Conservation (phyloP, 495 filamentous ascomycete genomes). For the Penicillium paradoxum region DNA sequence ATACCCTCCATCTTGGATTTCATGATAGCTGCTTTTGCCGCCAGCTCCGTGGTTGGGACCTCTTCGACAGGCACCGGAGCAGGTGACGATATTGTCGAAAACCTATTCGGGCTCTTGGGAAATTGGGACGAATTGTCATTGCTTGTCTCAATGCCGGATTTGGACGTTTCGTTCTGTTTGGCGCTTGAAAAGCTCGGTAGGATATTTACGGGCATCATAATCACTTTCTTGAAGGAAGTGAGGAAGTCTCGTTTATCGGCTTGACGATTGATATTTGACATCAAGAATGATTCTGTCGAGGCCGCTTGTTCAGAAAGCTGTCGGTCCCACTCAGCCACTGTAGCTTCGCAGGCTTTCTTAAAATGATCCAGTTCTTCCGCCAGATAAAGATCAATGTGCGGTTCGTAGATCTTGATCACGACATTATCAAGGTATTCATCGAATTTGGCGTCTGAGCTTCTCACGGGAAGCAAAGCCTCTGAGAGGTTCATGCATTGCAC, state of each 20-base stretch:
- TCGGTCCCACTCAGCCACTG: constrained; percentile 84
- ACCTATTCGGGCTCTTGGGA: constrained; percentile 48
- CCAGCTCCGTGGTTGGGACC: constrained; percentile 82
- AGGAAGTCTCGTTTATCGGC: constrained; percentile 95
- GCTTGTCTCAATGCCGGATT: constrained; percentile 30
- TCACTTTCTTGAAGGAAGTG: constrained; percentile 95
- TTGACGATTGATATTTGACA: constrained; percentile 90
- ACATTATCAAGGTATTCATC: constrained; percentile 52
- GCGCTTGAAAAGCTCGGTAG: constrained; percentile 61
- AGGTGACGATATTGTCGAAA: constrained; percentile 46
- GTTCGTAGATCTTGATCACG: constrained; percentile 73
- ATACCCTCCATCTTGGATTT: constrained; percentile 90
- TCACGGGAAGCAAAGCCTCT: constrained; percentile 59
- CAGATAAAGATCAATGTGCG: constrained; percentile 88
- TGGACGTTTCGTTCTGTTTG: constrained; percentile 36
- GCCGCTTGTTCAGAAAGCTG: constrained; percentile 88
- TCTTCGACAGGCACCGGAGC: constrained; percentile 50
- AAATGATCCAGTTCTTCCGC: constrained; percentile 89
- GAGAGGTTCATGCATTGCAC: constrained; percentile 76
- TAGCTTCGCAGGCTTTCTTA: constrained; percentile 62
- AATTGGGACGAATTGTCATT: constrained; percentile 26
- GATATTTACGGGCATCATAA: constrained; percentile 96
- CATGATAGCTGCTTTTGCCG: constrained; percentile 96
- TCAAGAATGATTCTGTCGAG: constrained; percentile 85
- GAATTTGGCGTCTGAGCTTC: constrained; percentile 52